Percentiles rank a stretch among this genome's conserved stretches.
Conservation (phyloP, 2,329 filamentous ascomycete species). For the Neonectria faginata region DNA sequence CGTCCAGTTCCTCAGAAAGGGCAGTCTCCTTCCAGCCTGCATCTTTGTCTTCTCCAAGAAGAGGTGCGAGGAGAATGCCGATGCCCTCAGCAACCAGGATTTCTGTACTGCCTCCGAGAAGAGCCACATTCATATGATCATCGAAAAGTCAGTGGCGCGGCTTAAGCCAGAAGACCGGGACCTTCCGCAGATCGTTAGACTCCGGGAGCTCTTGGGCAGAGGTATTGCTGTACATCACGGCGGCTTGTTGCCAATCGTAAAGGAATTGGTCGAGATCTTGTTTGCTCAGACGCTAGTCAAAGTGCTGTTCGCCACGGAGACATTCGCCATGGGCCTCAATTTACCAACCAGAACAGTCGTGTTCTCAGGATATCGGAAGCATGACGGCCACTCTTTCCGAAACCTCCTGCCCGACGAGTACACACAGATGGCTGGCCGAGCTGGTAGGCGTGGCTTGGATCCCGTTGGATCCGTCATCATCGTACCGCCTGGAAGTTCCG, state of each 20-base stretch:
- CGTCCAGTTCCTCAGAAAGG: conserved; percentile 89
- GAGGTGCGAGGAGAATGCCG: conserved; percentile 95
- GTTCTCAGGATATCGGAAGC: conserved; percentile 96
- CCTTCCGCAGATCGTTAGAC: conserved; percentile 90
- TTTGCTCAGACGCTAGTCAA: conserved; percentile 97
- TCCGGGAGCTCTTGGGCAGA: conserved; percentile 85
- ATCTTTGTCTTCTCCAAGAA: conserved; percentile 99
- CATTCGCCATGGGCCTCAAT: conserved; percentile 98
- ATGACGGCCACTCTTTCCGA: conserved; percentile 91
- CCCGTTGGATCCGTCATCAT: conserved; percentile 95
- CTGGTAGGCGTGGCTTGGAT: conserved; percentile 91
- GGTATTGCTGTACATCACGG: conserved; percentile 98
- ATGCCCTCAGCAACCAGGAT: conserved; percentile 93
- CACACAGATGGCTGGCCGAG: conserved; percentile 97
- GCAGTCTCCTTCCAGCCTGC: conserved; percentile 88
- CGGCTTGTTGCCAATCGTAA: conserved; percentile 93
- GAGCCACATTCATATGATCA: conserved; percentile 96
- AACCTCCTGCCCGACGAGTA: conserved; percentile 95
- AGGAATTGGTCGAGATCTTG: conserved; percentile 96
- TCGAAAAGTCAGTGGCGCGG: conserved; percentile 92
- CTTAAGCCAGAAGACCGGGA: conserved; percentile 89
- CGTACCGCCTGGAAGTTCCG: conserved; percentile 80
- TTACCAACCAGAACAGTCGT: conserved; percentile 95
- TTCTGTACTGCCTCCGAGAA: conserved; percentile 95
- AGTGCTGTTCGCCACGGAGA: conserved; percentile 96